These are phyloP conservation scores for Globisporangium splendens DNA, from an alignment of 352 stramenopile species.

Conservation along the genomic window DNA sequence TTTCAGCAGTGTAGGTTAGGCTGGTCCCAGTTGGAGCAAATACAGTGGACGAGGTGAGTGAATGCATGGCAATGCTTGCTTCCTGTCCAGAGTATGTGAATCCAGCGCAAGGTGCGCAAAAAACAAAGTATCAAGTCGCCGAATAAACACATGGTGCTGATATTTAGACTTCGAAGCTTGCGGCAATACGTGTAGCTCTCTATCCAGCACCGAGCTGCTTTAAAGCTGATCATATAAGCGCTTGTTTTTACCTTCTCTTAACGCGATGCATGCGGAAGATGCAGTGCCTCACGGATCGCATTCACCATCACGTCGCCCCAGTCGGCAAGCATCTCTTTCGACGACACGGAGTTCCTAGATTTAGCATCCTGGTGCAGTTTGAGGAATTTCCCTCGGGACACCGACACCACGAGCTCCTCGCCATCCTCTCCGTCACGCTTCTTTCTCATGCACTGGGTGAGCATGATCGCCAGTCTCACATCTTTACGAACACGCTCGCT, in stretches of 20 bases:
- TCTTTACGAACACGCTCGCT: constrained; percentile 8
- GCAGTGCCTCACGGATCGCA: neutral
- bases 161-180: too few relatives aligned
- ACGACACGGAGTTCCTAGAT: too few relatives aligned
- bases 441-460: neutral
- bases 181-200: too few relatives aligned
- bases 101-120: too few relatives aligned
- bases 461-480: neutral
- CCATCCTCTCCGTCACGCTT: neutral
- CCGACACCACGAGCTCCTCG: constrained; percentile 2
- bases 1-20: too few relatives aligned
- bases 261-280: neutral
- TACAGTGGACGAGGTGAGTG: too few relatives aligned
- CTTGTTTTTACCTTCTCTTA: too few relatives aligned
- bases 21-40: too few relatives aligned
- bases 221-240: neutral
- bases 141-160: too few relatives aligned
- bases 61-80: too few relatives aligned
- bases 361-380: neutral
- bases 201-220: neutral
- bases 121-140: too few relatives aligned
- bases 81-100: too few relatives aligned
- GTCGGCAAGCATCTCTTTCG: neutral
- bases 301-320: neutral
- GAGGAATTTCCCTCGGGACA: neutral